A percentile compares a stretch with the other conserved stretches of the same genome.
phyloP scores from a whole-genome alignment of 2,329 filamentous ascomycete species.

The Pseudogymnoascus destructans region DNA sequence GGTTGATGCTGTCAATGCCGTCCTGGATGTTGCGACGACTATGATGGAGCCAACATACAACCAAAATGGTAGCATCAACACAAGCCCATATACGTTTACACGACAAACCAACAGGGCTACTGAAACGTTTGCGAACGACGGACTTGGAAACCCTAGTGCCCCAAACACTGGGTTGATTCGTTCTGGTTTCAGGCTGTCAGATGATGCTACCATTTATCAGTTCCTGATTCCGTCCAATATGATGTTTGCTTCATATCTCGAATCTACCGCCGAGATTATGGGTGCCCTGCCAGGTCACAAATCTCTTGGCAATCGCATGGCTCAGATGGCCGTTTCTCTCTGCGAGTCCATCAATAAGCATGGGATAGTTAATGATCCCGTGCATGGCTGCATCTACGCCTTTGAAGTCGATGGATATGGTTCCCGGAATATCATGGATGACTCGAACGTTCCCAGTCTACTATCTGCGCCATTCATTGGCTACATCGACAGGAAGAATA shows the following conservation, averaged over 20 bases:
- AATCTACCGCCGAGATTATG: constrained; percentile 39
- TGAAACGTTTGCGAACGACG: constrained; percentile 66
- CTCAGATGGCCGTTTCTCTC: constrained; percentile 46
- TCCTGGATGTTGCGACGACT: constrained; percentile 54
- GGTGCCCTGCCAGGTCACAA: constrained; percentile 33
- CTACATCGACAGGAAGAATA: constrained; percentile 43
- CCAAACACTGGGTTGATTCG: constrained; percentile 65
- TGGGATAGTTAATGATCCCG: constrained; percentile 52
- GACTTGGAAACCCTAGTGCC: constrained; percentile 68
- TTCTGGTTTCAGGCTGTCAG: constrained; percentile 79
- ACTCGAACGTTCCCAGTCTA: constrained; percentile 57
- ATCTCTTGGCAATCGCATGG: constrained; percentile 45
- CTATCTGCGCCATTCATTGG: constrained; percentile 52
- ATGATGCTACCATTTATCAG: constrained; percentile 71
- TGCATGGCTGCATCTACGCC: constrained; percentile 57
- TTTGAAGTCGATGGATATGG: constrained; percentile 69
- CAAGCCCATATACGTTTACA: constrained; percentile 60
- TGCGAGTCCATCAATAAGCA: constrained; percentile 54
- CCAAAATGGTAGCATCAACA: constrained; percentile 40
- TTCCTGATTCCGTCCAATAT: constrained; percentile 85
- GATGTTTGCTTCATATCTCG: constrained; percentile 59
- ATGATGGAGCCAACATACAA: constrained; percentile 67
- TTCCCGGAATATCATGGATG: constrained; percentile 47
- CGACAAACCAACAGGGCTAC: constrained; percentile 60
- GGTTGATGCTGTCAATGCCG: constrained; percentile 55